These are phyloP conservation scores for Gremmenia infestans DNA, from an alignment of 2,329 filamentous ascomycete genomes.

Conservation along the genomic window DNA sequence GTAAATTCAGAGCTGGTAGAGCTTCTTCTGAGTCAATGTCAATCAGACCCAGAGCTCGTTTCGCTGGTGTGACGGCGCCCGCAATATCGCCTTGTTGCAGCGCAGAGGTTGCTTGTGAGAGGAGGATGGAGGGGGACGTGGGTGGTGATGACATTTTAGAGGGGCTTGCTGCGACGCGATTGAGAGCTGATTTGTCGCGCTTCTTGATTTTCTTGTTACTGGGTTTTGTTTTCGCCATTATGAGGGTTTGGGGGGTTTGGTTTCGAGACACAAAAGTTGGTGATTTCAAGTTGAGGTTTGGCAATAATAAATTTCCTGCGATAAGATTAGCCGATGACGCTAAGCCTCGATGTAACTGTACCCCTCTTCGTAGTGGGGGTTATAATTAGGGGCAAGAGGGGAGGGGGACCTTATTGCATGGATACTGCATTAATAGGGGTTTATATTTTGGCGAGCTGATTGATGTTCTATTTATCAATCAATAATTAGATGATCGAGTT, in stretches of 20 bases:
- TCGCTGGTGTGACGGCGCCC: slow-evolving; percentile 25
- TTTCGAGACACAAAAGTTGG: not conserved
- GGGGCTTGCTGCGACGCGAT: slow-evolving; percentile 22
- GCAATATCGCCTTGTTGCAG: slow-evolving; percentile 32
- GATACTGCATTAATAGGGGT: too few species aligned
- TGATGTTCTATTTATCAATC: too few species aligned
- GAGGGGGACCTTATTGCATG: too few species aligned
- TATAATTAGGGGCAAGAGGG: too few species aligned
- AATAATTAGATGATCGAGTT: too few species aligned
- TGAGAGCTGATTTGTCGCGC: slow-evolving; percentile 25
- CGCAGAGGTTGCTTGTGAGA: slow-evolving; percentile 25
- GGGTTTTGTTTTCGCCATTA: slow-evolving; percentile 33
- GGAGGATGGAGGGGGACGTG: slow-evolving; percentile 19
- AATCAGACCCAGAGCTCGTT: slow-evolving; percentile 23
- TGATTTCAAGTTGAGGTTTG: slow-evolving; percentile 4
- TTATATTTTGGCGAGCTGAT: too few species aligned
- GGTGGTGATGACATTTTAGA: slow-evolving; percentile 24
- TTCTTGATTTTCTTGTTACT: slow-evolving; percentile 28
- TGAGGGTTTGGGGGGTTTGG: not conserved
- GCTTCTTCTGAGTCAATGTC: slow-evolving; percentile 24
- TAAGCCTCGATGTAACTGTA: too few species aligned
- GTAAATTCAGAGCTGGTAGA: slow-evolving; percentile 30
- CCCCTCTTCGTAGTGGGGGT: too few species aligned
- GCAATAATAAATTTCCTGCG: not conserved
- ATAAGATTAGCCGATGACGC: too few species aligned